Conservation (phyloP, 2,329 filamentous ascomycete genomes). For the Venturia pyrina region DNA sequence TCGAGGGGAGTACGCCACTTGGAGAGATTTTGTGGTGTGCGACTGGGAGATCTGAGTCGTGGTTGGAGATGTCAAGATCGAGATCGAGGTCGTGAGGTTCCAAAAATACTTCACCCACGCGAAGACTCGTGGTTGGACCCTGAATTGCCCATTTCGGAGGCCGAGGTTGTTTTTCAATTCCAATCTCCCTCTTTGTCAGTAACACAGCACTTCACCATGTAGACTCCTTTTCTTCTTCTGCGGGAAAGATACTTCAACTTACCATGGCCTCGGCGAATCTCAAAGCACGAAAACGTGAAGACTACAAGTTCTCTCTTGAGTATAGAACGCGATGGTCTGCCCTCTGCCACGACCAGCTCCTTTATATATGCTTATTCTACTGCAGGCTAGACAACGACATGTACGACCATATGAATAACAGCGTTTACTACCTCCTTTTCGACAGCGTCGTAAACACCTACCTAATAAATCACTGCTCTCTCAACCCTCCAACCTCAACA, state of each 20-base stretch:
- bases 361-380: not conserved
- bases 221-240: not conserved
- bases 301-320: conserved; percentile 71
- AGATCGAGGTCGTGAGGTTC: not conserved
- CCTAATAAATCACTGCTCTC: conserved; percentile 66
- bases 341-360: too few species aligned
- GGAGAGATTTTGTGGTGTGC: not conserved
- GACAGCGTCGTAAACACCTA: conserved; percentile 88
- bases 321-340: conserved; percentile 76
- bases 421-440: conserved; percentile 76
- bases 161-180: not conserved
- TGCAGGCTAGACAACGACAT: conserved; percentile 84
- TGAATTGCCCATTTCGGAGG: not conserved
- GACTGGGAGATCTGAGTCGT: not conserved
- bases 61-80: not conserved
- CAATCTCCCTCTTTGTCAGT: not conserved
- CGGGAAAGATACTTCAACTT: not conserved
- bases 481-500: conserved; percentile 58
- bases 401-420: conserved; percentile 91
- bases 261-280: conserved; percentile 16
- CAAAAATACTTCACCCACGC: not conserved
- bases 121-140: not conserved
- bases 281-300: conserved; percentile 54
- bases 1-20: conserved; percentile 30
- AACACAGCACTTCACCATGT: not conserved